A percentile compares a stretch with the other conserved stretches of the same genome.
These are phyloP conservation scores for Pseudogymnoascus sp. DNA, from an alignment of 2,329 filamentous ascomycete species.

Conservation along the genomic window DNA sequence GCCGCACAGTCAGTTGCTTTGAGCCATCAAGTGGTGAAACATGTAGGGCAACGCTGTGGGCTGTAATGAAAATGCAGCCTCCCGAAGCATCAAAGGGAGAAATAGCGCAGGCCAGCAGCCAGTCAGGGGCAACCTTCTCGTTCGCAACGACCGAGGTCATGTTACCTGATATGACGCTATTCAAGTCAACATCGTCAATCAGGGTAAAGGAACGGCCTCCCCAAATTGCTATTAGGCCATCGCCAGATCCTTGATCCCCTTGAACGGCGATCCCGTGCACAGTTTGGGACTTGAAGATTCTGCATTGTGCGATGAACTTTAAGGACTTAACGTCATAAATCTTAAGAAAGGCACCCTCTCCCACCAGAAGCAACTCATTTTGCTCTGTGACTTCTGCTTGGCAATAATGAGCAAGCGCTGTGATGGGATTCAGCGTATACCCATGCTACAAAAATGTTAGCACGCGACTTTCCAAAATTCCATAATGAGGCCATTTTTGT, in stretches of 20 bases:
- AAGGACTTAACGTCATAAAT: conserved; percentile 37
- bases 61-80: conserved; percentile 61
- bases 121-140: conserved; percentile 55
- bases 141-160: conserved; percentile 17
- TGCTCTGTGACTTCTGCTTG: conserved; percentile 20
- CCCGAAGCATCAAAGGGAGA: conserved; percentile 35
- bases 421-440: conserved; percentile 42
- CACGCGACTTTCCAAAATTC: neutral
- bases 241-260: conserved; percentile 16
- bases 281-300: conserved; percentile 58
- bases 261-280: conserved; percentile 63
- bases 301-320: conserved; percentile 35
- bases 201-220: conserved; percentile 50
- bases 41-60: conserved; percentile 73
- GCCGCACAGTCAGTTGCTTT: conserved; percentile 37
- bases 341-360: conserved; percentile 51
- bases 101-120: conserved; percentile 64
- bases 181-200: conserved; percentile 27
- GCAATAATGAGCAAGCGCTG: conserved; percentile 48
- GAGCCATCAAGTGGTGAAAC: conserved; percentile 28
- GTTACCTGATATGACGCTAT: conserved; percentile 13
- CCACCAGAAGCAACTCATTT: conserved; percentile 43
- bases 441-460: conserved; percentile 22
- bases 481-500: neutral
- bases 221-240: conserved; percentile 53